Evolutionary conservation across 1,284 basidiomycete species (phyloP).

Genomic region (Apiotrichum mycotoxinovorans): DNA sequence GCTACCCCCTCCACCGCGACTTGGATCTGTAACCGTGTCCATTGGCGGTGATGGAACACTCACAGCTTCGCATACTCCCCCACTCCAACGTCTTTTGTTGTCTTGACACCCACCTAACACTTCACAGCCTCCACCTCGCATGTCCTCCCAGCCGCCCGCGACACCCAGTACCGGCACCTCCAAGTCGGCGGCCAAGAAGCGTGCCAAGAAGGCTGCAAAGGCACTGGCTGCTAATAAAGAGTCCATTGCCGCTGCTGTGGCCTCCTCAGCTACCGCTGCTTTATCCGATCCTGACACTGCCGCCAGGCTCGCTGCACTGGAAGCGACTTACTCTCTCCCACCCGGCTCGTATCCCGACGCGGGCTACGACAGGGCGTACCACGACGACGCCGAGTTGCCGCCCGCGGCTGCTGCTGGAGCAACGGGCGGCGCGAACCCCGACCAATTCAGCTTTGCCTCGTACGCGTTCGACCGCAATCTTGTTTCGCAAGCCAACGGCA

Average conservation of each 20-base stretch:
- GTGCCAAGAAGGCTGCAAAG: conserved; percentile 45
- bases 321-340: background rate
- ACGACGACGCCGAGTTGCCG: conserved; percentile 30
- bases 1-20: background rate
- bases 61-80: no score
- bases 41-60: no score
- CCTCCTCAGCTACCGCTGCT: conserved; percentile 2
- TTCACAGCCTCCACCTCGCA: conserved; percentile 25
- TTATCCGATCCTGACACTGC: background rate
- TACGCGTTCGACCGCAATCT: conserved; percentile 19
- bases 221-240: conserved; percentile 18
- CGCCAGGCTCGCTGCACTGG: background rate
- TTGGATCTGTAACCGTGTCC: no score
- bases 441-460: conserved; percentile 20
- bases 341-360: conserved; percentile 21
- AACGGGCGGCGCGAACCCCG: background rate
- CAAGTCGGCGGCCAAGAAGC: conserved; percentile 49
- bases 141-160: conserved; percentile 35
- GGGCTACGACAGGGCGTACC: conserved; percentile 31
- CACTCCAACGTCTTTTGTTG: background rate
- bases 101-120: background rate
- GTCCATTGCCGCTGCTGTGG: background rate
- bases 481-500: conserved; percentile 22
- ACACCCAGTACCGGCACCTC: conserved; percentile 36
- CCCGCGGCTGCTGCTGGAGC: conserved; percentile 6